Percentiles rank a stretch among this genome's conserved stretches.
These are phyloP conservation scores for sweet orange (Citrus sinensis) DNA, from an alignment of 345 rosid genomes.

Conservation along the genomic window DNA sequence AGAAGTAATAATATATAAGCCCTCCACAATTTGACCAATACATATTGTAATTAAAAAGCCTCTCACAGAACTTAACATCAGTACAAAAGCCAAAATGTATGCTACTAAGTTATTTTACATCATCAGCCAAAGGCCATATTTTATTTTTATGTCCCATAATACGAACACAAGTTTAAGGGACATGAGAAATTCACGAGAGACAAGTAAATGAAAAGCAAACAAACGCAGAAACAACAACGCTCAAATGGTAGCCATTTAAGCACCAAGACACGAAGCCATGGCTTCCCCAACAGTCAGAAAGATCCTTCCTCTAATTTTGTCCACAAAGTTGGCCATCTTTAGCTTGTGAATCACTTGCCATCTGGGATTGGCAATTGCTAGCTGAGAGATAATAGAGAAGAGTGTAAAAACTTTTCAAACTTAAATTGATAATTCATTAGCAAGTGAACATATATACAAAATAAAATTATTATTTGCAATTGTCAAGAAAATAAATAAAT, in stretches of 20 bases:
- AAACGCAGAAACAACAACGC: background rate
- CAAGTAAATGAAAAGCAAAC: background rate
- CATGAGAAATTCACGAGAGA: background rate
- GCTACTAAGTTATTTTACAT: background rate
- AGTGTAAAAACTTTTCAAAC: background rate
- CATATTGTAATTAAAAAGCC: background rate
- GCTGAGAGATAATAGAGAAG: slow-evolving; percentile 26
- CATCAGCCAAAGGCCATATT: background rate
- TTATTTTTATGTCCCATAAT: background rate
- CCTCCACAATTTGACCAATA: background rate
- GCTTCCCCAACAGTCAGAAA: slow-evolving; percentile 74
- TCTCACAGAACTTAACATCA: background rate
- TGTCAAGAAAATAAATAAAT: too few species aligned
- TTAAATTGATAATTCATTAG: background rate
- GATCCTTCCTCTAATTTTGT: slow-evolving; percentile 58
- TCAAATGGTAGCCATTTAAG: slow-evolving; percentile 15
- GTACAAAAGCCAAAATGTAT: background rate
- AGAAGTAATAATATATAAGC: too few species aligned
- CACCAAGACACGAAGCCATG: slow-evolving; percentile 42
- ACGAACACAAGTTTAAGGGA: background rate
- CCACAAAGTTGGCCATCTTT: slow-evolving; percentile 51
- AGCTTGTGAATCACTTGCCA: slow-evolving; percentile 88
- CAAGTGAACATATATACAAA: background rate
- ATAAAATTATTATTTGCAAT: background rate
- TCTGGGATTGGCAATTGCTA: slow-evolving; percentile 71